A percentile compares a stretch with the other conserved stretches of the same genome.
Conservation (phyloP, 768 basidiomycete species). For the Lactarius trivialis region DNA sequence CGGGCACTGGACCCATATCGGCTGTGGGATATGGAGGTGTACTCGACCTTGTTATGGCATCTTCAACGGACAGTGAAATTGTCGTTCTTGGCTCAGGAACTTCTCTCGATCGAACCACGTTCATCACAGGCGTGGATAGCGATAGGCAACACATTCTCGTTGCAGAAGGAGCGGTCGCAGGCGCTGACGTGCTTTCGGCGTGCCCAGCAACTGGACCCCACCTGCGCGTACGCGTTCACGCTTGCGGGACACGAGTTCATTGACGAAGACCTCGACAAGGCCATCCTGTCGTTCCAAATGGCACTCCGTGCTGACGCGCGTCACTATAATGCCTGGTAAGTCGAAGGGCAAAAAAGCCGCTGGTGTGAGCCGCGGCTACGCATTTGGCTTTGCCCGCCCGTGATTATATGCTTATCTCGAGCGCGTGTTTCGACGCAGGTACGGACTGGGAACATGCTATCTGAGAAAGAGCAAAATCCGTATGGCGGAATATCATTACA, state of each 20-base stretch:
- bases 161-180: conserved; percentile 90
- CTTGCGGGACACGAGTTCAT: conserved; percentile 95
- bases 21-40: conserved; percentile 89
- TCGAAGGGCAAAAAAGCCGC: conserved; percentile 19
- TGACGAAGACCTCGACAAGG: conserved; percentile 91
- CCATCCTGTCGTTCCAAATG: conserved; percentile 85
- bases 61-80: conserved; percentile 76
- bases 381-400: neutral
- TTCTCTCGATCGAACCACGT: conserved; percentile 77
- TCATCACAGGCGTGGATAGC: conserved; percentile 93
- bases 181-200: conserved; percentile 92
- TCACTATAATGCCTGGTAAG: conserved; percentile 98
- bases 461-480: conserved; percentile 88
- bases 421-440: conserved; percentile 49
- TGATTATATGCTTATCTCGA: conserved; percentile 17
- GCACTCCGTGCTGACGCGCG: conserved; percentile 86
- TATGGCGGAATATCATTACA: conserved; percentile 94
- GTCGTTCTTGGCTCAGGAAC: conserved; percentile 88
- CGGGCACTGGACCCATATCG: conserved; percentile 86
- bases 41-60: conserved; percentile 96
- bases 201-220: conserved; percentile 81
- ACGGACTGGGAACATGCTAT: conserved; percentile 97
- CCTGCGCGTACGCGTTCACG: conserved; percentile 93
- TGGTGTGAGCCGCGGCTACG: neutral
- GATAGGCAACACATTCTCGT: conserved; percentile 90